Evolutionary conservation across 805 yeast genomes (phyloP).

Genomic region (Cyberlindnera japonica): DNA sequence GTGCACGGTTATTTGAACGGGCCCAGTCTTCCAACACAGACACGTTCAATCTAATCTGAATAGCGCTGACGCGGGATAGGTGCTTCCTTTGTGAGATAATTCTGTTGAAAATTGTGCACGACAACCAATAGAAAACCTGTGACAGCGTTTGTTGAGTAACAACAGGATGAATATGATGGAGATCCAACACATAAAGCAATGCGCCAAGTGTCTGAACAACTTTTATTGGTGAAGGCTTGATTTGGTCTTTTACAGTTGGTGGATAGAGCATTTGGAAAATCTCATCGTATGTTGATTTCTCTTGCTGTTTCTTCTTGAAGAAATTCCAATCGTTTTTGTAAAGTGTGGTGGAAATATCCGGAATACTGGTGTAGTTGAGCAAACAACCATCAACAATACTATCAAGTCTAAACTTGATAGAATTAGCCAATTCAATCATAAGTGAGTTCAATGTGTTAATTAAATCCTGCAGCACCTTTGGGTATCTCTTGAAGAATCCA

Average conservation of each 20-base stretch:
- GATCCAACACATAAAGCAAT: constrained; percentile 73
- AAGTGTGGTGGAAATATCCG: constrained; percentile 71
- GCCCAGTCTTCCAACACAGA: constrained; percentile 94
- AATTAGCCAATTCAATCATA: constrained; percentile 60
- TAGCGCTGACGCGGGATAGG: constrained; percentile 76
- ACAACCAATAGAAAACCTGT: constrained; percentile 74
- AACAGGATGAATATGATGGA: constrained; percentile 76
- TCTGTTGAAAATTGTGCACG: constrained; percentile 68
- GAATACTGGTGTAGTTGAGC: constrained; percentile 74
- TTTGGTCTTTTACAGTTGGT: constrained; percentile 73
- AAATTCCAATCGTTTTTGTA: constrained; percentile 73
- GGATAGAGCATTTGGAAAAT: constrained; percentile 77
- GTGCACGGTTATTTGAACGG: constrained; percentile 36
- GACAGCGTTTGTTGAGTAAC: constrained; percentile 76
- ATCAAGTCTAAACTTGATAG: constrained; percentile 58
- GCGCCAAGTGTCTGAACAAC: constrained; percentile 88
- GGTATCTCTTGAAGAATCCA: constrained; percentile 49
- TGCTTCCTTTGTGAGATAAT: constrained; percentile 64
- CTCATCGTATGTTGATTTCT: constrained; percentile 59
- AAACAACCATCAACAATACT: constrained; percentile 60
- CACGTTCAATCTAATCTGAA: constrained; percentile 83
- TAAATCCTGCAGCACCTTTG: constrained; percentile 57
- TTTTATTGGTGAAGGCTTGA: constrained; percentile 85
- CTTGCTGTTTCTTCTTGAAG: constrained; percentile 41
- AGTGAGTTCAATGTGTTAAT: constrained; percentile 54